These are phyloP conservation scores for Pythium sukuiense DNA, from an alignment of 352 stramenopile genomes.

Conservation along the genomic window DNA sequence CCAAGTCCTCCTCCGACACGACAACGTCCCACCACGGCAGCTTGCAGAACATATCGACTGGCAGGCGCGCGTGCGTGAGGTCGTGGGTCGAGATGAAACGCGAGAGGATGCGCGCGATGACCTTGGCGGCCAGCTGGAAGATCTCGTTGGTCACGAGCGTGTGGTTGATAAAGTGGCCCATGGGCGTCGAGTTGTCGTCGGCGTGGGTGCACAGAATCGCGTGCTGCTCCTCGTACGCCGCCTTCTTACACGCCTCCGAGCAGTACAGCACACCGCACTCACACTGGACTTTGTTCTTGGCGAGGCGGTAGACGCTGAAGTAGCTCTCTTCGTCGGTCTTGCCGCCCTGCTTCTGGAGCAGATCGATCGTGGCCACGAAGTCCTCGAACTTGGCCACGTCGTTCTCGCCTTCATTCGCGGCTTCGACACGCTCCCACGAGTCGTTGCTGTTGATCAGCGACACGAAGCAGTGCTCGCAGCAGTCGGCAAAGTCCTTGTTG, in stretches of 20 bases:
- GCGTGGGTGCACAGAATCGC: constrained; percentile 66
- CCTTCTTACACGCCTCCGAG: constrained; percentile 67
- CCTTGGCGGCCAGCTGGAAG: constrained; percentile 89
- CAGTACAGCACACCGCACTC: constrained; percentile 86
- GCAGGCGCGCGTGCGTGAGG: constrained; percentile 45
- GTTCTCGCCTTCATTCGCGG: constrained; percentile 39
- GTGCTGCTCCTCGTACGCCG: constrained; percentile 76
- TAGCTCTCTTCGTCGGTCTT: constrained; percentile 68
- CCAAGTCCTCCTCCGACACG: constrained; percentile 58
- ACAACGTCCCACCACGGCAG: constrained; percentile 91
- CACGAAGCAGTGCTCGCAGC: constrained; percentile 81
- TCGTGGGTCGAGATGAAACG: constrained; percentile 60
- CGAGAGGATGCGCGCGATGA: constrained; percentile 75
- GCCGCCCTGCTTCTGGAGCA: constrained; percentile 65
- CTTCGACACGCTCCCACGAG: constrained; percentile 55
- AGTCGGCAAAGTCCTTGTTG: constrained; percentile 82
- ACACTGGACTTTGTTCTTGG: constrained; percentile 55
- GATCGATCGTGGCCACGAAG: constrained; percentile 57
- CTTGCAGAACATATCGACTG: constrained; percentile 90
- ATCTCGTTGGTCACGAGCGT: constrained; percentile 92
- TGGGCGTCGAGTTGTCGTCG: constrained; percentile 55
- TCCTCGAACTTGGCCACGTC: constrained; percentile 47
- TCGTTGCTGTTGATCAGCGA: constrained; percentile 64
- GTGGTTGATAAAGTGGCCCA: constrained; percentile 82
- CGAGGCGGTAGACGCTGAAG: constrained; percentile 65